Base-by-base conservation (phyloP, 2,329 filamentous ascomycete species). In the Colletotrichum musicola region DNA sequence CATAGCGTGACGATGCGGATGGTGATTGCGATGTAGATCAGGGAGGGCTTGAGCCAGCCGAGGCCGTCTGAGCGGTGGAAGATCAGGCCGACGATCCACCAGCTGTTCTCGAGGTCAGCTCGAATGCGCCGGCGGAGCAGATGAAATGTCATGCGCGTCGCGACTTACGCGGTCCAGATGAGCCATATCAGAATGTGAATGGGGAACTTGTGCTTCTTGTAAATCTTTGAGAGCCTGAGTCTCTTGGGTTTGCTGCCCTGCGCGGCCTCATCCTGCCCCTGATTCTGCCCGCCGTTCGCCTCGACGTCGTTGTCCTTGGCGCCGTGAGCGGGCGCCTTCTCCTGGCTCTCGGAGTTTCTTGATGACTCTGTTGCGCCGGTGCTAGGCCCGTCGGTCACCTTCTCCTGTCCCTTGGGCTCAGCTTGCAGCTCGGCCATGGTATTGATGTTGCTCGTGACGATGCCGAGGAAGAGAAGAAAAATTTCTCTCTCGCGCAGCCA, bases 21-120 rank as follows among this genome's bases (percentile, higher is more conserved):
- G 20, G 88, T 88, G 72, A 92, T 88, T 55, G 82, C 83, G 47
- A 92, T 83, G 78, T 86, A 92, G 50, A 92, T 77, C 44, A 92
- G 82, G 80, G 92, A 91, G 0, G 90, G 90, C 69, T 91, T 86
- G 62, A 92, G 75, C 90, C 90, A 72, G 88, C 86, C 5, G 82
- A 81, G 53, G 44, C 30, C 46, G 1, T 55, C 63, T 10, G 63
- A 57, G 30, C 65, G 65, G 10, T 65, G 65, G 49, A 64, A 68
- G 54, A 68, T n/a, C 40, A 68, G 61, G 12, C 65, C 65, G 14
- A 68, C 65, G 40, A 68, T 65, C 65, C 65, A 68, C 65, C 65
- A 68, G 16, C 65, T 68, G 42, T 53, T 10, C 1, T 16, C 7
- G 18, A 5, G 18, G 61, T 64, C 60, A 58, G 53, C 4, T 35